Base-by-base conservation (phyloP, 495 filamentous ascomycete genomes). In the Penicillium paradoxum region DNA sequence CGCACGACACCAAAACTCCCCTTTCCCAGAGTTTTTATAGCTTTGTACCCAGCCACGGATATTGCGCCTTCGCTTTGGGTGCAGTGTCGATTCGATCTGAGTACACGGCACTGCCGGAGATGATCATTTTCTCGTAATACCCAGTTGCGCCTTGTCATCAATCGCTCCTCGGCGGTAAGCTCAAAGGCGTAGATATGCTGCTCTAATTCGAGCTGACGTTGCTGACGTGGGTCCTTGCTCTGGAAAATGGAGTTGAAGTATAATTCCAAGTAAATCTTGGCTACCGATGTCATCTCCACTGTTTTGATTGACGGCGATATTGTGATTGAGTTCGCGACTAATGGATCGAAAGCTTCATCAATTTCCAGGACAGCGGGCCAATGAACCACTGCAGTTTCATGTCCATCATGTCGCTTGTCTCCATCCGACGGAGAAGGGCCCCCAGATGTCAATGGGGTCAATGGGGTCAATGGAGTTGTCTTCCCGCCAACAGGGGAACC, bases 1-100 rank as follows among this genome's bases (percentile, higher is more conserved):
- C 86, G 79, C 6, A 97, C 92, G 48, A 95, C 85, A 2, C 92
- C 92, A 72, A 96, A 97, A 59, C 91, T 96, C 13, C 92, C 92
- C 66, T 91, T 95, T 0, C 92, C 92, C n/a, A 97, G 78, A n/a
- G 90, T 74, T 57, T 87, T 87, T 33, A 96, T 71, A 15, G 83
- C 71, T 56, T 96, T 88, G 57, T 89, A 96, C n/a, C 83, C 84
- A 3, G 81, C 79, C 24, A 79, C 64, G 4, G 76, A 76, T 11
- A 81, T 68, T n/a, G 72, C 67, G 32, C 73, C 69, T 2, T 66
- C 59, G 15, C 50, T 34, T 11, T 70, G 51, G 14, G 62, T 53
- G n/a, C 64, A 52, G 34, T 80, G 71, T 18, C 80, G 79, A 34
- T 72, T 80, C 7, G 79, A 77, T 58, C 89, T 90, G 59, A 92